phyloP scores from a whole-genome alignment of 306 rosid species.

The Clitoria ternatea region DNA sequence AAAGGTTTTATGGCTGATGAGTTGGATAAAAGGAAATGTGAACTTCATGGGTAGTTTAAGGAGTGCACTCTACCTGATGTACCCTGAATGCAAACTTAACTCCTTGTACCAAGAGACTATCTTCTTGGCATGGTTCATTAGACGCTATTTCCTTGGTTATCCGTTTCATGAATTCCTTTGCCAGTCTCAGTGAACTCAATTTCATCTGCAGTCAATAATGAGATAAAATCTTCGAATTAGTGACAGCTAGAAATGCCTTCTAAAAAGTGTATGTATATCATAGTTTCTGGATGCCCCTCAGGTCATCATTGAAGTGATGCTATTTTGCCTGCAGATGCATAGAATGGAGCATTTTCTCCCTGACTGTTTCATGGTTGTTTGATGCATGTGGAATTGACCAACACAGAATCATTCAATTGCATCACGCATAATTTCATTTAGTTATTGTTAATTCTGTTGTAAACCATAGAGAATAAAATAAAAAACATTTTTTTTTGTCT shows the following conservation, averaged over 20 bases:
- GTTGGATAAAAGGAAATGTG: not conserved
- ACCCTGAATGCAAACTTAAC: constrained; percentile 74
- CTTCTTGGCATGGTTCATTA: constrained; percentile 44
- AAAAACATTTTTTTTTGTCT: not conserved
- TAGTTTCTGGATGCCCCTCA: not conserved
- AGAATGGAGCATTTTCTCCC: not conserved
- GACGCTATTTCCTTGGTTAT: constrained; percentile 45
- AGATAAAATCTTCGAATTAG: not conserved
- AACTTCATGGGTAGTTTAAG: not conserved
- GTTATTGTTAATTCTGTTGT: not conserved
- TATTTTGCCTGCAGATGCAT: not conserved
- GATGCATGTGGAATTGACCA: not conserved
- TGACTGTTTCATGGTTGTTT: not conserved
- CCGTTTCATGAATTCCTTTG: constrained; percentile 63
- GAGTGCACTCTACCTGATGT: constrained; percentile 66
- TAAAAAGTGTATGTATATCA: not conserved
- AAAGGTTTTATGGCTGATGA: constrained; percentile 19
- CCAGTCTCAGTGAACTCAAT: constrained; percentile 61
- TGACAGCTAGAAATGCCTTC: not conserved
- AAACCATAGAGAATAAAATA: not conserved
- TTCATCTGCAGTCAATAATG: constrained; percentile 58
- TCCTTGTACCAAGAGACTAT: constrained; percentile 63
- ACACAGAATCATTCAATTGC: not conserved
- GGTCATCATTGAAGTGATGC: not conserved
- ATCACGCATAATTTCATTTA: not conserved